These are phyloP conservation scores for Linaria vulgaris DNA, from an alignment of 257 asterid species.

Conservation along the genomic window DNA sequence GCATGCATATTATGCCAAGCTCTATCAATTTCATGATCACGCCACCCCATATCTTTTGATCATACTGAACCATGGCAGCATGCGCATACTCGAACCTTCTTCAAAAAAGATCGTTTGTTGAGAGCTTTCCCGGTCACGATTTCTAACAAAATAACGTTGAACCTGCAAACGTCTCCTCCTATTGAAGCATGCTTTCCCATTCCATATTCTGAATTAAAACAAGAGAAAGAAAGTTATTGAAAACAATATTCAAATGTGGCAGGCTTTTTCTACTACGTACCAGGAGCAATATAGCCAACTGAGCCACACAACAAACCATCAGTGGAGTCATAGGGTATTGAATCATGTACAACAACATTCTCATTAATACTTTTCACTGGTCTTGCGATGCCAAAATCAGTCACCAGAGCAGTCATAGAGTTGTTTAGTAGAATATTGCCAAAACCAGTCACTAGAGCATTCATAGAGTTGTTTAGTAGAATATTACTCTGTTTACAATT, in stretches of 20 bases:
- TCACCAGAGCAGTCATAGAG: slow-evolving; percentile 64
- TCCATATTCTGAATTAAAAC: slow-evolving; percentile 60
- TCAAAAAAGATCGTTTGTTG: slow-evolving; percentile 57
- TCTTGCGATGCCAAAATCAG: slow-evolving; percentile 81
- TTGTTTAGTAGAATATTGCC: slow-evolving; percentile 77
- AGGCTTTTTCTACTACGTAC: slow-evolving; percentile 30
- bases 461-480: slow-evolving; percentile 64
- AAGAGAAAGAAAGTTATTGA: not conserved
- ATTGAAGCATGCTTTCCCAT: slow-evolving; percentile 85
- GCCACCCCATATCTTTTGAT: slow-evolving; percentile 40
- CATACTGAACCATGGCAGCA: slow-evolving; percentile 10
- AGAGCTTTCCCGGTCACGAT: slow-evolving; percentile 72
- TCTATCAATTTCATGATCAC: slow-evolving; percentile 59
- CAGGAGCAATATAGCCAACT: slow-evolving; percentile 88
- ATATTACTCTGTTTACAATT: slow-evolving; percentile 92
- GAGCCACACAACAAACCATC: slow-evolving; percentile 76
- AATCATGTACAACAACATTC: slow-evolving; percentile 29
- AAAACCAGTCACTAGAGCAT: slow-evolving; percentile 74
- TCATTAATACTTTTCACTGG: slow-evolving; percentile 44
- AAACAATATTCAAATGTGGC: not conserved
- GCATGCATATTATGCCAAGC: slow-evolving; percentile 69
- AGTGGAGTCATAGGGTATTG: slow-evolving; percentile 59
- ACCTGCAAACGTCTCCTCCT: slow-evolving; percentile 77
- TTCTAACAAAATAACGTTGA: slow-evolving; percentile 65
- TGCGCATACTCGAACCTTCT: slow-evolving; percentile 63